Evolutionary conservation across 2,329 filamentous ascomycete species (phyloP).

Genomic region (Triangularia verruculosa): DNA sequence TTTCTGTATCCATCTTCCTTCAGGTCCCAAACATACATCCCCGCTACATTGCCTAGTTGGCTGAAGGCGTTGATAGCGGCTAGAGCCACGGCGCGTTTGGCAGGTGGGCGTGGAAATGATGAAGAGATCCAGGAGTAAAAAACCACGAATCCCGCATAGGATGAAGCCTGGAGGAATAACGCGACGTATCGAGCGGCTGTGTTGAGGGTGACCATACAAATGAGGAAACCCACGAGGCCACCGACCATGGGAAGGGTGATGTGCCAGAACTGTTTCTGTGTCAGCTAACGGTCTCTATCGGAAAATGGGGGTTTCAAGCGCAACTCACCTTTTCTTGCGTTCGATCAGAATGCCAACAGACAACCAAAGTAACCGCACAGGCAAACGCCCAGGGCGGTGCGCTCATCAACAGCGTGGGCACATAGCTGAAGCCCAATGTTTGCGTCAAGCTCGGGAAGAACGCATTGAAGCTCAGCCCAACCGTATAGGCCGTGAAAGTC

Average conservation of each 20-base stretch:
- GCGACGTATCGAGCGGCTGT: slow-evolving; percentile 57
- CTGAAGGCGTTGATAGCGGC: slow-evolving; percentile 59
- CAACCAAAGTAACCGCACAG: slow-evolving; percentile 53
- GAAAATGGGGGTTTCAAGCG: neutral
- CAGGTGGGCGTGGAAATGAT: slow-evolving; percentile 56
- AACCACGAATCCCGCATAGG: slow-evolving; percentile 57
- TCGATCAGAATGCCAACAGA: slow-evolving; percentile 55
- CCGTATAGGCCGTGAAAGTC: slow-evolving; percentile 58
- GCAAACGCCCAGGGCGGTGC: slow-evolving; percentile 59
- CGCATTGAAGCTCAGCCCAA: slow-evolving; percentile 56
- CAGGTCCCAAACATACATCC: slow-evolving; percentile 62
- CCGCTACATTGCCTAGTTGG: slow-evolving; percentile 58
- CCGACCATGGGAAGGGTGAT: slow-evolving; percentile 51
- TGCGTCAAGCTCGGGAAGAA: slow-evolving; percentile 55
- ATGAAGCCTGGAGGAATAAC: slow-evolving; percentile 56
- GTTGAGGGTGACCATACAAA: slow-evolving; percentile 57
- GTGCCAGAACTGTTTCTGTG: slow-evolving; percentile 52
- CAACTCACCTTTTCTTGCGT: slow-evolving; percentile 49
- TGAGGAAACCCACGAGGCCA: slow-evolving; percentile 57
- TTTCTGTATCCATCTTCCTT: slow-evolving; percentile 58
- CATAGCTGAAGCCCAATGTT: slow-evolving; percentile 51
- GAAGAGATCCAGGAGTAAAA: slow-evolving; percentile 59
- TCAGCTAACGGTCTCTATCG: neutral
- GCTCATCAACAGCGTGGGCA: slow-evolving; percentile 54
- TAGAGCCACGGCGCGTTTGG: slow-evolving; percentile 59